Evolutionary conservation across 169 alveolate genomes (phyloP).

Genomic region (Cyclospora cayetanensis): DNA sequence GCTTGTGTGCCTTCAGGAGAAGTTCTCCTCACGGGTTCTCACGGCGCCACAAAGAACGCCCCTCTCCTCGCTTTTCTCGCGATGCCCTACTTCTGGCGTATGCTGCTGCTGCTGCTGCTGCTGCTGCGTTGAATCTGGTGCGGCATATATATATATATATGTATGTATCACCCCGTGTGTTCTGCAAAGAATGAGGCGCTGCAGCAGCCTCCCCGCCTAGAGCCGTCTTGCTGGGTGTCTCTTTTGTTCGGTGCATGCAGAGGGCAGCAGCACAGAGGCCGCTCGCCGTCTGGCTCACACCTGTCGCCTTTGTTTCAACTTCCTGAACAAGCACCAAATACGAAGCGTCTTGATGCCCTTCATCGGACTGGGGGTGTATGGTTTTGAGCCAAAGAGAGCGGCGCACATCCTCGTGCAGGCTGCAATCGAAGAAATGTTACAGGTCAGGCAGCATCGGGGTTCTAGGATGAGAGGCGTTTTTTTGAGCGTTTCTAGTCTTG

Average conservation of each 20-base stretch:
- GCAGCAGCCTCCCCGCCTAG: neutral
- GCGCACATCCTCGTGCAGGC: constrained; percentile 50
- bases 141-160: neutral
- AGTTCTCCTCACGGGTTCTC: constrained; percentile 27
- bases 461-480: neutral
- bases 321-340: neutral
- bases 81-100: constrained; percentile 72
- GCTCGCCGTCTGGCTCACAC: constrained; percentile 59
- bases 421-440: constrained; percentile 26
- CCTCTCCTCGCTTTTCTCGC: constrained; percentile 62
- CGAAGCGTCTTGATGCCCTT: neutral
- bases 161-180: too few relatives aligned
- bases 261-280: constrained; percentile 66
- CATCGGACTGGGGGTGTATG: constrained; percentile 66
- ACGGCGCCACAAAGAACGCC: neutral
- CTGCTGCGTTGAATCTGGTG: neutral
- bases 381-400: constrained; percentile 42
- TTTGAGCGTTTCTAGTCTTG: neutral
- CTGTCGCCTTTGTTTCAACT: neutral
- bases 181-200: neutral
- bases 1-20: constrained; percentile 46
- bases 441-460: constrained; percentile 12
- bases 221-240: neutral
- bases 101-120: neutral
- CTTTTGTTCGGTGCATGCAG: neutral